Conservation (phyloP, 176 grass and related monocot species). For the Oryza officinalis region DNA sequence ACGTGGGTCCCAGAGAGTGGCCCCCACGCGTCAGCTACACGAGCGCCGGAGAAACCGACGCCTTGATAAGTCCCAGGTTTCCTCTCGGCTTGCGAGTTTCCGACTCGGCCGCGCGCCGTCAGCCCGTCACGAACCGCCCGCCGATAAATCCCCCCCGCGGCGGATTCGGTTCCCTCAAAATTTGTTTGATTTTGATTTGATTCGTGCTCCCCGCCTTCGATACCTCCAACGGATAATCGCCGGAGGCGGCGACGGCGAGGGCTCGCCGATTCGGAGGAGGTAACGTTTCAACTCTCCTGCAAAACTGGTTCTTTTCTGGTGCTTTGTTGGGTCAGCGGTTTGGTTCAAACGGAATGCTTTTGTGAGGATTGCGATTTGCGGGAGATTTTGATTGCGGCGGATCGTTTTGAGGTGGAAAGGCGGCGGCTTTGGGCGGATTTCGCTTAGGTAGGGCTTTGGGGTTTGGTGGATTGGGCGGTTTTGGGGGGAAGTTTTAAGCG, state of each 20-base stretch:
- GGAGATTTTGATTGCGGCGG: not conserved
- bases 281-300: not conserved
- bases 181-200: too few relatives aligned
- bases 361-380: not conserved
- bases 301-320: not conserved
- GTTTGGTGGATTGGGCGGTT: not conserved
- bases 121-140: not conserved
- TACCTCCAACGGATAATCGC: not conserved
- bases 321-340: constrained; percentile 15
- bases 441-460: constrained; percentile 9
- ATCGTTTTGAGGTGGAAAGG: not conserved
- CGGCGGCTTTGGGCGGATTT: constrained; percentile 1
- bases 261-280: constrained; percentile 1
- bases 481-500: not conserved
- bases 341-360: not conserved
- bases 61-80: not conserved
- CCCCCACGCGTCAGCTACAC: not conserved
- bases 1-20: rapidly evolving
- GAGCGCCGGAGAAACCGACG: not conserved
- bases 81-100: not conserved
- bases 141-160: not conserved
- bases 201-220: not conserved
- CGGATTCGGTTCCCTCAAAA: not conserved
- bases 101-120: not conserved
- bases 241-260: not conserved